phyloP scores from a whole-genome alignment of 129 eudicot species.

The Flaveria ramosissima region DNA sequence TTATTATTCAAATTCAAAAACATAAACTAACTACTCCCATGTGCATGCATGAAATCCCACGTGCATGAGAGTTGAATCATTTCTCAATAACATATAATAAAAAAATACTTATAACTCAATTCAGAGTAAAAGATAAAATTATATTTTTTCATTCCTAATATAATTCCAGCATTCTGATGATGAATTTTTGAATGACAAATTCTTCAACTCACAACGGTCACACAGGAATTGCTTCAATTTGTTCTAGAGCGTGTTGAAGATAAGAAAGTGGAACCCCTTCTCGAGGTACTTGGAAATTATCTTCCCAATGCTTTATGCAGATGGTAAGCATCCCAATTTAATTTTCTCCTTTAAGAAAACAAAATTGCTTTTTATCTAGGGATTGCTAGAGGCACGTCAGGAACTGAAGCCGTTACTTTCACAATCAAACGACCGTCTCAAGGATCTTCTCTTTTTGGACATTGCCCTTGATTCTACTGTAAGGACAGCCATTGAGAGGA shows the following conservation, averaged over 20 bases:
- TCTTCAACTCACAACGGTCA: conserved; percentile 23
- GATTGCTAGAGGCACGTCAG: conserved; percentile 85
- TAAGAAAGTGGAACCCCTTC: conserved; percentile 80
- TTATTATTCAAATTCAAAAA: no score
- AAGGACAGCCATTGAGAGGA: conserved; percentile 89
- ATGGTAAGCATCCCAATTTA: not conserved
- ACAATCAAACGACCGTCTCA: conserved; percentile 71
- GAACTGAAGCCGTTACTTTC: conserved; percentile 83
- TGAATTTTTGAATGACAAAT: not conserved
- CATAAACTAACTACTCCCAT: no score
- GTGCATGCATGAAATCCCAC: no score
- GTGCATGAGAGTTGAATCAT: no score
- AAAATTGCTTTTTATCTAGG: conserved; percentile 44
- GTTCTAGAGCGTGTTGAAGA: conserved; percentile 84
- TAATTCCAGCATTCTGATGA: not conserved
- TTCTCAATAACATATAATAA: no score
- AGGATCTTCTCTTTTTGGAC: conserved; percentile 93
- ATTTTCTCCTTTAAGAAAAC: not conserved
- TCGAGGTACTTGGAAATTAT: conserved; percentile 62
- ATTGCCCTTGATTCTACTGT: conserved; percentile 95
- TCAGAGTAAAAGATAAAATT: not conserved
- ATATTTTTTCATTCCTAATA: not conserved
- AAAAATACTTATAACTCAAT: not conserved
- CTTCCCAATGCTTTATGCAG: conserved; percentile 12
- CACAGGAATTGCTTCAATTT: conserved; percentile 83